Evolutionary conservation across 352 stramenopile species (phyloP), one percentile per base, ranked within the genome.

Genomic region (Aphanomyces invadans): DNA sequence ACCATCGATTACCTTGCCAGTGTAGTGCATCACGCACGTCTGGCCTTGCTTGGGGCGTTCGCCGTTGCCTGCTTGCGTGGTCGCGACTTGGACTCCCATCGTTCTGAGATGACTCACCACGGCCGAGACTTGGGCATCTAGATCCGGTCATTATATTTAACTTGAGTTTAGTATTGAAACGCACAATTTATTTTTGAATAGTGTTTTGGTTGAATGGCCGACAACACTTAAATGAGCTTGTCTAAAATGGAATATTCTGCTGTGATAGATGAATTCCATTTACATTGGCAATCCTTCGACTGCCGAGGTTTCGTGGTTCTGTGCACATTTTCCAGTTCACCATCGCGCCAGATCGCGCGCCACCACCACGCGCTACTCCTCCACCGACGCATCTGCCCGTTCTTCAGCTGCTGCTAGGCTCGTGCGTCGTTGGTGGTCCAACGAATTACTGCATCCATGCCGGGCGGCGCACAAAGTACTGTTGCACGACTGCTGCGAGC

Each of bases 11-110:
- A 92, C 72, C 69, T 83, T 86, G 66, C 82, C 85, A 15, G 74
- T 81, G 75, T 93, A 93, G 70, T 93, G 85, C 78, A 93, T 90
- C 21, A 88, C 78, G 62, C 90, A 76, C 25, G 75, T 89, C 62
- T 93, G 79, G 28, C 85, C 85, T 46, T 75, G 78, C 49, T 57
- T 29, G 15, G 81, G 82, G 25, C 23, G 33, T 17, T 31, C 31
- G 29, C 54, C 54, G 25, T 62, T 62, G 29, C 54, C 54, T n/a
- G 54, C 19, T 32, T 62, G 7, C 11, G 54, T 62, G 29, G 54
- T 62, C n/a, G 45, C 17, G 54, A 62, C 54, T 28, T 62, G 31
- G 32, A 62, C 54, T 44, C 54, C 54, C 54, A 62, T 62, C 29
- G 28, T 62, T 31, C 21, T 48, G 9, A 21, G 26, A 60, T 42